Conservation (phyloP, 2,329 filamentous ascomycete genomes). For the Mollisiaceae sp. region DNA sequence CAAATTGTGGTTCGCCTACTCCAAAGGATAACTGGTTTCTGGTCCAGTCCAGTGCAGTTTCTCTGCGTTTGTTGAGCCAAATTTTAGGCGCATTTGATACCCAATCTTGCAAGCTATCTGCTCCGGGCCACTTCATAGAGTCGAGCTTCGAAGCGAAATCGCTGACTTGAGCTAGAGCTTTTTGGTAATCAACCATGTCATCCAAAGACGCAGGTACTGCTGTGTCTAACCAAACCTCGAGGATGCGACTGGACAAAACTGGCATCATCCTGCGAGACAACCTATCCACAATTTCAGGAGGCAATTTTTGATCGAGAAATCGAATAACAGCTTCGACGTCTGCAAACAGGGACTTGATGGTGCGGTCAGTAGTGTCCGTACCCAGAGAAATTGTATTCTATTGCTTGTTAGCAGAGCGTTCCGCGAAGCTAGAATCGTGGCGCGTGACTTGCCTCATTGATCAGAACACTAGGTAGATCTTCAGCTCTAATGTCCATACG, state of each 20-base stretch:
- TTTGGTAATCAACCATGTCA: slow-evolving; percentile 74
- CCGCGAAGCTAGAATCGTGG: not conserved
- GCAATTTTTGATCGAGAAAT: slow-evolving; percentile 59
- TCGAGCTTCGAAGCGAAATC: slow-evolving; percentile 69
- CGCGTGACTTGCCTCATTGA: slow-evolving; percentile 47
- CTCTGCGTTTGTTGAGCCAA: slow-evolving; percentile 85
- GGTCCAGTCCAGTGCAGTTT: slow-evolving; percentile 77
- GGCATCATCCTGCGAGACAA: slow-evolving; percentile 75
- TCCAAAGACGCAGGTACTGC: slow-evolving; percentile 77
- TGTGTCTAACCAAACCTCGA: slow-evolving; percentile 75
- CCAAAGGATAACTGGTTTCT: slow-evolving; percentile 71
- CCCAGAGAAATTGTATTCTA: slow-evolving; percentile 51
- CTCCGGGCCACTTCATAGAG: slow-evolving; percentile 64
- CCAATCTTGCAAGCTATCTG: slow-evolving; percentile 76
- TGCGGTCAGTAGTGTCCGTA: slow-evolving; percentile 49
- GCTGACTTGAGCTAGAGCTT: slow-evolving; percentile 66
- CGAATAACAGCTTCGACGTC: slow-evolving; percentile 58
- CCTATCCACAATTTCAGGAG: slow-evolving; percentile 58
- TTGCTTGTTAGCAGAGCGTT: not conserved
- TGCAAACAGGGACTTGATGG: slow-evolving; percentile 56
- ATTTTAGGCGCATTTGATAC: slow-evolving; percentile 77
- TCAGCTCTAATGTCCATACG: slow-evolving; percentile 55
- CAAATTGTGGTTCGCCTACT: slow-evolving; percentile 68
- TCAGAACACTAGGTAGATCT: slow-evolving; percentile 46
- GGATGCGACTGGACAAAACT: slow-evolving; percentile 68